Conservation (phyloP, 2,329 filamentous ascomycete species). For the Exophiala viscosa region DNA sequence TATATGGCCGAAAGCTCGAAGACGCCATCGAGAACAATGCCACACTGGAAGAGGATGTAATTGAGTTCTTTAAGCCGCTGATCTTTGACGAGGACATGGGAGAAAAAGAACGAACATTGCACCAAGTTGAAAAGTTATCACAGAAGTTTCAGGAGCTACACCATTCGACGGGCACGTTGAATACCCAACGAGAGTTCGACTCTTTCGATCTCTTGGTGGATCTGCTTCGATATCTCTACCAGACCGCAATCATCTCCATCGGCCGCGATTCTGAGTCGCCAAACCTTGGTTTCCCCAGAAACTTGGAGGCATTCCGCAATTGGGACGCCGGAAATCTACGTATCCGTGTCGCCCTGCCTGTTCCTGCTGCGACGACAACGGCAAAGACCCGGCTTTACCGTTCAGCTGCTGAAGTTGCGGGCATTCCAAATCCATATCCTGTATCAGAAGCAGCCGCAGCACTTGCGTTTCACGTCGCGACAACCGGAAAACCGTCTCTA, state of each 20-base stretch:
- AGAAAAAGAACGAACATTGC: neutral
- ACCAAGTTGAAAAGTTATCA: no score
- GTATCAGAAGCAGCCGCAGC: conserved; percentile 7
- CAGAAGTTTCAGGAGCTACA: no score
- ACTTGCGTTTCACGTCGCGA: neutral
- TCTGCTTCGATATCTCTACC: neutral
- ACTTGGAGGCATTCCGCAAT: neutral
- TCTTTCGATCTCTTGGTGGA: neutral
- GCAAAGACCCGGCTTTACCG: neutral
- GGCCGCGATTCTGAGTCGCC: no score
- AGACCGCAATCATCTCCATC: no score
- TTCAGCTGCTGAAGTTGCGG: conserved; percentile 3
- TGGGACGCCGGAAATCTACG: neutral
- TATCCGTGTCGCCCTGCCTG: conserved; percentile 3
- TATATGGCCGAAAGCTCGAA: neutral
- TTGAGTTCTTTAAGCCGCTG: neutral
- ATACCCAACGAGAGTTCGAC: no score
- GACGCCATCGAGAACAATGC: neutral
- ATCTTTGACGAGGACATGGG: neutral
- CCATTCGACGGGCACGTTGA: no score
- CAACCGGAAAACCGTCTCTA: neutral
- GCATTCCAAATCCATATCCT: conserved; percentile 7
- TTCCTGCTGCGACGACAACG: neutral
- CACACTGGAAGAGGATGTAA: neutral
- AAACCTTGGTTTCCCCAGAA: neutral